phyloP scores from a whole-genome alignment of 1,139 yeast genomes.

The Geotrichum klebahnii region DNA sequence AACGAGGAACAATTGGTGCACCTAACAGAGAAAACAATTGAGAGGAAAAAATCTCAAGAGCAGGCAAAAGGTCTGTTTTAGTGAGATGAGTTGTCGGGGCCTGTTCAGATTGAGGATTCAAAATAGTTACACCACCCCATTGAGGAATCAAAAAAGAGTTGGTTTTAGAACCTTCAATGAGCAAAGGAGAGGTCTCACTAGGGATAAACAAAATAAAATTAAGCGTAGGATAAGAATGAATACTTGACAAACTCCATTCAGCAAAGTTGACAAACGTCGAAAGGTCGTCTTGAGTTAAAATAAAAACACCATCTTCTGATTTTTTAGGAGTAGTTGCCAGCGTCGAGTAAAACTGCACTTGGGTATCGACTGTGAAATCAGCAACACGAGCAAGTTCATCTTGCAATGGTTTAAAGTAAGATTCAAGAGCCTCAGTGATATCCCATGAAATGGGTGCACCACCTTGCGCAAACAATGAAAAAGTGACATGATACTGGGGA shows the following conservation, averaged over 20 bases:
- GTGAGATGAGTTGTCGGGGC: constrained; percentile 34
- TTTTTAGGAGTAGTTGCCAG: constrained; percentile 36
- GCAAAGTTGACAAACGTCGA: constrained; percentile 71
- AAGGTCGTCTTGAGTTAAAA: constrained; percentile 43
- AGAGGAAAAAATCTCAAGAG: constrained; percentile 65
- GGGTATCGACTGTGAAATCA: constrained; percentile 73
- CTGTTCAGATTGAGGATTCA: constrained; percentile 23
- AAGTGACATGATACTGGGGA: constrained; percentile 61
- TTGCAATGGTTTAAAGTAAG: constrained; percentile 47
- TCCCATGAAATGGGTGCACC: constrained; percentile 58
- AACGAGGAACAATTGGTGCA: constrained; percentile 49
- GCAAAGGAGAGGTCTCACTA: constrained; percentile 46
- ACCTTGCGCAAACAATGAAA: constrained; percentile 58
- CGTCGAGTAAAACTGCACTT: constrained; percentile 64
- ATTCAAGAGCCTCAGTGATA: constrained; percentile 45
- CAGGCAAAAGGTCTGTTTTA: constrained; percentile 50
- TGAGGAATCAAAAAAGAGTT: constrained; percentile 80
- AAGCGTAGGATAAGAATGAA: constrained; percentile 54
- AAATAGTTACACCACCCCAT: constrained; percentile 62
- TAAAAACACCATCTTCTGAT: constrained; percentile 30
- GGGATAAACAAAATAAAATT: constrained; percentile 69
- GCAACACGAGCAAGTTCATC: constrained; percentile 48
- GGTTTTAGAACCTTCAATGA: constrained; percentile 46
- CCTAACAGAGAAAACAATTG: constrained; percentile 75
- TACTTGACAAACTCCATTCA: constrained; percentile 61